Percentiles rank a stretch among this genome's conserved stretches.
phyloP scores from a whole-genome alignment of 805 yeast genomes.

The Starmera quercuum region DNA sequence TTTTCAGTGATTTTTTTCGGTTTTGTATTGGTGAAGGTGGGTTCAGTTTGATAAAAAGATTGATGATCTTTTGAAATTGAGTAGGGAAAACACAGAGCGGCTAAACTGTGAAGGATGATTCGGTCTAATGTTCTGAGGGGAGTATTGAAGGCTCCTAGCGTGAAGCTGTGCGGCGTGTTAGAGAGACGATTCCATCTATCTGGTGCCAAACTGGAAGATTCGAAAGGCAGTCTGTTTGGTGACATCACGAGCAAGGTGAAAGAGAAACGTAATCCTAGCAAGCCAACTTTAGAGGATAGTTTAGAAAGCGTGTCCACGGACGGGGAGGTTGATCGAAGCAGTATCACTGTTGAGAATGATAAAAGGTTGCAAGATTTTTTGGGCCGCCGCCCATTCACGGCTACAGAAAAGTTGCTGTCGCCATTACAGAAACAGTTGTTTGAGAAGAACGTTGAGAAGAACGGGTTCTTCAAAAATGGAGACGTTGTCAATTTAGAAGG shows the following conservation, averaged over 20 bases:
- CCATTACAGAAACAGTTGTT: slow-evolving; percentile 69
- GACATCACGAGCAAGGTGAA: background rate
- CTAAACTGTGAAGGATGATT: no score
- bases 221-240: background rate
- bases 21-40: no score
- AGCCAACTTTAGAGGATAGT: background rate
- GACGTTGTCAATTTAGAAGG: slow-evolving; percentile 40
- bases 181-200: no score
- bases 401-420: slow-evolving; percentile 49
- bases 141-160: no score
- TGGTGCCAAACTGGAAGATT: no score
- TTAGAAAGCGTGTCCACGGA: background rate
- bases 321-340: background rate
- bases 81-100: no score
- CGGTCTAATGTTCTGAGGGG: no score
- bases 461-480: slow-evolving; percentile 62
- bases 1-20: no score
- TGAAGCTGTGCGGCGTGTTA: no score
- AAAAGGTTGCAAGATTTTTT: slow-evolving; percentile 38
- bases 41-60: no score
- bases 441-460: slow-evolving; percentile 45
- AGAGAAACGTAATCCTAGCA: background rate
- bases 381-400: slow-evolving; percentile 41
- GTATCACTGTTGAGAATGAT: slow-evolving; percentile 12
- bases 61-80: no score